Percentiles rank a stretch among this genome's conserved stretches.
Evolutionary conservation across 2,329 filamentous ascomycete genomes (phyloP).

Genomic region (Coniella lustricola): DNA sequence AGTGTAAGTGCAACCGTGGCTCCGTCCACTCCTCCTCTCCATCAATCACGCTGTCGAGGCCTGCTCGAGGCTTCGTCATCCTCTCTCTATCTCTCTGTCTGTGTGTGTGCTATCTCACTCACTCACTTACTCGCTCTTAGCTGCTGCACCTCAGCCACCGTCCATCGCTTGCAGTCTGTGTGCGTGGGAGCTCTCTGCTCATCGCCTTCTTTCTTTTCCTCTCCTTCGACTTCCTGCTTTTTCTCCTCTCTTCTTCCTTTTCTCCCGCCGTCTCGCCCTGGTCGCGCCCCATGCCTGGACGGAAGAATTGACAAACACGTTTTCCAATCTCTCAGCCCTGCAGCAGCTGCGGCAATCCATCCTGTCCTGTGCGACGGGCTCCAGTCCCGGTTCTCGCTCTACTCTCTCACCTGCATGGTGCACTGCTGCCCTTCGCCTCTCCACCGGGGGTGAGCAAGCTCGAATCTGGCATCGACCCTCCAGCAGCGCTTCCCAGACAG

Average conservation of each 20-base stretch:
- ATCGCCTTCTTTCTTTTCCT: not conserved
- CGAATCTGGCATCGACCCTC: slow-evolving; percentile 11
- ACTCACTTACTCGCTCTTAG: not conserved
- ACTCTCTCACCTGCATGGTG: slow-evolving; percentile 14
- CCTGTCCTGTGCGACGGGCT: slow-evolving; percentile 2
- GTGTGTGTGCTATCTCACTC: slow-evolving; percentile 3
- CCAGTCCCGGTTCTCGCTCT: slow-evolving; percentile 5
- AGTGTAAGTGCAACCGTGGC: slow-evolving; percentile 13
- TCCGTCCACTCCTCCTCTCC: not conserved
- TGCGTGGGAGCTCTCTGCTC: slow-evolving; percentile 7
- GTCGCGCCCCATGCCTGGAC: no score
- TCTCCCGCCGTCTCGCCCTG: no score
- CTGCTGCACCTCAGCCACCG: slow-evolving; percentile 1
- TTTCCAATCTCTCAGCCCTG: slow-evolving; percentile 11
- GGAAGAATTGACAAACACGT: slow-evolving; percentile 9
- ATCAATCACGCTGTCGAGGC: not conserved
- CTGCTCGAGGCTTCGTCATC: not conserved
- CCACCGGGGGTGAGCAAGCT: slow-evolving; percentile 3
- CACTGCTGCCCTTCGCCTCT: slow-evolving; percentile 9
- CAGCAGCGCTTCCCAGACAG: slow-evolving; percentile 6
- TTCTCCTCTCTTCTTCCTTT: no score
- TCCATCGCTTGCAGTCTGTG: not conserved
- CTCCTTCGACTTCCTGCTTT: no score
- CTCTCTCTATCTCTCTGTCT: slow-evolving; percentile 1
- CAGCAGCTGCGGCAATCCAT: slow-evolving; percentile 11